A percentile compares a stretch with the other conserved stretches of the same genome.
Conservation (phyloP, 306 rosid genomes). For the Vigna radiata region DNA sequence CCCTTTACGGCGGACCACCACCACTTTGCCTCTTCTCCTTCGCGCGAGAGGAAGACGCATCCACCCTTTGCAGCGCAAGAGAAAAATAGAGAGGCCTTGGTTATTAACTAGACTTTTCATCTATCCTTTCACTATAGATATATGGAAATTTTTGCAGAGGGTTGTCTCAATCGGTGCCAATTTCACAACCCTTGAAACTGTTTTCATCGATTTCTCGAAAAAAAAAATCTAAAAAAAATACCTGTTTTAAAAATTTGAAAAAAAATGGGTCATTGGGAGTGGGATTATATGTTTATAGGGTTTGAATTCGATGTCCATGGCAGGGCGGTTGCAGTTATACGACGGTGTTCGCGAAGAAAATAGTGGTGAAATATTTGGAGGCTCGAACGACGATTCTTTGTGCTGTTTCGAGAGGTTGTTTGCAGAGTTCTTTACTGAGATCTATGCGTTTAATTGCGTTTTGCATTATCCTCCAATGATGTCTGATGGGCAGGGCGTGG, state of each 20-base stretch:
- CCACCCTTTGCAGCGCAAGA: too few species aligned
- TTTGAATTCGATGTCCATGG: conserved; percentile 58
- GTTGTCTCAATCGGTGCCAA: conserved; percentile 38
- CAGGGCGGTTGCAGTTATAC: conserved; percentile 57
- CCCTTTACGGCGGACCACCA: too few species aligned
- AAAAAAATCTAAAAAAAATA: not conserved
- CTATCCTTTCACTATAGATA: too few species aligned
- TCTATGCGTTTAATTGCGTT: conserved; percentile 7
- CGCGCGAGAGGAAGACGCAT: too few species aligned
- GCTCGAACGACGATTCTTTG: conserved; percentile 36
- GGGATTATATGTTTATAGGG: conserved; percentile 52
- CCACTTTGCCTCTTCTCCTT: too few species aligned
- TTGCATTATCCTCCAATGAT: conserved; percentile 59
- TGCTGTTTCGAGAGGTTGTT: conserved; percentile 56
- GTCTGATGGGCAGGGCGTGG: conserved; percentile 55
- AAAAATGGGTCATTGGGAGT: conserved; percentile 7
- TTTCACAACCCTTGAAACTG: not conserved
- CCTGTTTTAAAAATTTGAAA: not conserved
- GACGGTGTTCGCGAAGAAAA: conserved; percentile 36
- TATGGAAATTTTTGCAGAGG: too few species aligned
- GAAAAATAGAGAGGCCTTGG: too few species aligned
- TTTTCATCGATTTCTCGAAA: not conserved
- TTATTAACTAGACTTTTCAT: too few species aligned
- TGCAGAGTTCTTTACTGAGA: conserved; percentile 41
- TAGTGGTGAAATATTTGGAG: conserved; percentile 1